Evolutionary conservation across 345 rosid genomes (phyloP).

Genomic region (Salix arbutifolia): DNA sequence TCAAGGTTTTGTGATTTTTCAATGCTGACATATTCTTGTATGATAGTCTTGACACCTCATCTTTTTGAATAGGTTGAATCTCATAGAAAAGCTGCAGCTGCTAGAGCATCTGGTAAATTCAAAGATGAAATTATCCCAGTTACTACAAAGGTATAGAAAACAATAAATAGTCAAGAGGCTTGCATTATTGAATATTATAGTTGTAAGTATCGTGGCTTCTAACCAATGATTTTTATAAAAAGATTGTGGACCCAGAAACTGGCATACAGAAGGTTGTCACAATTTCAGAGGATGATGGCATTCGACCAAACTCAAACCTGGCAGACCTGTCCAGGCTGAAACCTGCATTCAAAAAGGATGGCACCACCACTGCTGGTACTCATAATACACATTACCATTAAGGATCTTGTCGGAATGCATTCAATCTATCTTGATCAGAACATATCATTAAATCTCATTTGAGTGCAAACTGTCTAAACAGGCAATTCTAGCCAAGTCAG

Average conservation of each 20-base stretch:
- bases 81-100: constrained; percentile 90
- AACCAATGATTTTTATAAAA: constrained; percentile 14
- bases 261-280: constrained; percentile 63
- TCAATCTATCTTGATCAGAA: too few relatives aligned
- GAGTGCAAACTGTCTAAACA: constrained; percentile 16
- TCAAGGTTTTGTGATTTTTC: background rate
- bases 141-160: constrained; percentile 57
- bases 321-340: constrained; percentile 68
- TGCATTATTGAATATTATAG: background rate
- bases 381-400: background rate
- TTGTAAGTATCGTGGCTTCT: background rate
- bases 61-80: constrained; percentile 64
- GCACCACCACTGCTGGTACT: constrained; percentile 90
- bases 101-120: constrained; percentile 81
- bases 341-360: constrained; percentile 78
- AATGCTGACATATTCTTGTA: background rate
- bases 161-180: background rate
- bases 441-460: constrained; percentile 7
- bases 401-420: background rate
- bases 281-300: constrained; percentile 76
- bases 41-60: constrained; percentile 8
- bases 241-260: constrained; percentile 84
- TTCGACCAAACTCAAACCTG: constrained; percentile 62
- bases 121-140: constrained; percentile 85
- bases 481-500: constrained; percentile 97